These are phyloP conservation scores for Raphidocelis subcapitata DNA, from an alignment of 139 green algal species.

Conservation along the genomic window DNA sequence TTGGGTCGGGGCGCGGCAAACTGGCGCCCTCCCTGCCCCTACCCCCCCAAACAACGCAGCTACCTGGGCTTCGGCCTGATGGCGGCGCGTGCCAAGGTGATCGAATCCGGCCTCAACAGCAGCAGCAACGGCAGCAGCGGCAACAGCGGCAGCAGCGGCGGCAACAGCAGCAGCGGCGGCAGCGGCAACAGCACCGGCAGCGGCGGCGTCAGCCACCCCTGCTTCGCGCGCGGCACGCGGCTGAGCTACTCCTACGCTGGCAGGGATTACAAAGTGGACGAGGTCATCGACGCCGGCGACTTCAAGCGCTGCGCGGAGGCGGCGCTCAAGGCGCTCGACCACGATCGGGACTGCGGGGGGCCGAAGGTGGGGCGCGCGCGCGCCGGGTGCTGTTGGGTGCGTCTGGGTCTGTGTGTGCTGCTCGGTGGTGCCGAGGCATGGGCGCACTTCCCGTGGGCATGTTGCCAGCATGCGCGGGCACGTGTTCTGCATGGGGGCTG, in stretches of 20 bases:
- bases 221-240: conserved; percentile 62
- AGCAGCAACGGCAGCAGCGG: no score
- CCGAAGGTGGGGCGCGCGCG: conserved; percentile 23
- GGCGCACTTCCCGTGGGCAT: no score
- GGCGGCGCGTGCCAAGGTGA: conserved; percentile 87
- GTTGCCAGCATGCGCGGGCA: no score
- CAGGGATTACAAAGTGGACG: conserved; percentile 30
- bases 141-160: conserved; percentile 4
- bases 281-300: conserved; percentile 16
- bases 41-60: conserved; percentile 26
- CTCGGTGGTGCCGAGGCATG: no score
- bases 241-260: conserved; percentile 63
- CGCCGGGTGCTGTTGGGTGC: background rate
- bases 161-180: background rate
- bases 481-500: background rate
- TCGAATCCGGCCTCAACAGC: conserved; percentile 56
- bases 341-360: conserved; percentile 38
- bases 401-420: no score
- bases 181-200: background rate
- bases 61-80: conserved; percentile 98
- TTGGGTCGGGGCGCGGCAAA: no score
- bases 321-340: conserved; percentile 33
- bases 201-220: conserved; percentile 58
- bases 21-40: no score
- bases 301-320: conserved; percentile 34